Conservation (phyloP, 331 rosid genomes). For the Phaseolus coccineus region DNA sequence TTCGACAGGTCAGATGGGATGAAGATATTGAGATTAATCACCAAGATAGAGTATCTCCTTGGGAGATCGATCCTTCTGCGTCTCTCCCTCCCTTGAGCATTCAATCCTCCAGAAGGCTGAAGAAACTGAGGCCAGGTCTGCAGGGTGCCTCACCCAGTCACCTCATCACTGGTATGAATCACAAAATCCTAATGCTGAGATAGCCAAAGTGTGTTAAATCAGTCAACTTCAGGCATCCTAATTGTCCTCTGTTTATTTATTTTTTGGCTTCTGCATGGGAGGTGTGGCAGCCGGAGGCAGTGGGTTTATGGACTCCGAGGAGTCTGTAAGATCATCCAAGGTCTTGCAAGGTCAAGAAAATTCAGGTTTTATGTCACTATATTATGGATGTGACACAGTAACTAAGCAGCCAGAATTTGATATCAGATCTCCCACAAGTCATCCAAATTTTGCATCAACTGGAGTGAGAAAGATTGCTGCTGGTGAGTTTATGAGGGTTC, state of each 20-base stretch:
- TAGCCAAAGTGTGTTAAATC: background rate
- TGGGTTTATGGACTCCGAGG: conserved; percentile 90
- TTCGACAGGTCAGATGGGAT: conserved; percentile 89
- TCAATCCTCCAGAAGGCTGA: conserved; percentile 94
- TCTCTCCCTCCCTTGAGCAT: conserved; percentile 87
- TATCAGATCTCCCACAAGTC: conserved; percentile 60
- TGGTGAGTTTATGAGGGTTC: conserved; percentile 74
- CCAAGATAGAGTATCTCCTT: conserved; percentile 83
- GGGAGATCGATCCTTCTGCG: conserved; percentile 92
- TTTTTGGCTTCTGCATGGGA: conserved; percentile 34
- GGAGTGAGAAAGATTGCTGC: conserved; percentile 58
- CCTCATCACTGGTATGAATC: conserved; percentile 65
- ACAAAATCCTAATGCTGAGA: conserved; percentile 40
- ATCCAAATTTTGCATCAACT: conserved; percentile 62
- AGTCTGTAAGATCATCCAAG: conserved; percentile 93
- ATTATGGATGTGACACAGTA: conserved; percentile 75
- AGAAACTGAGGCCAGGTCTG: conserved; percentile 88
- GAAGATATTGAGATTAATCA: conserved; percentile 71
- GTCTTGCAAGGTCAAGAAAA: conserved; percentile 99
- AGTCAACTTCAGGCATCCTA: conserved; percentile 23
- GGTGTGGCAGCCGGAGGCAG: conserved; percentile 63
- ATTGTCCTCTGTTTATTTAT: conserved; percentile 15
- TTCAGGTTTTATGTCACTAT: conserved; percentile 79
- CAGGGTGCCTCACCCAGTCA: conserved; percentile 62
- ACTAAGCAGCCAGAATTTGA: conserved; percentile 76